These are phyloP conservation scores for Salvia rosmarinus DNA, from an alignment of 257 asterid species.

Conservation along the genomic window DNA sequence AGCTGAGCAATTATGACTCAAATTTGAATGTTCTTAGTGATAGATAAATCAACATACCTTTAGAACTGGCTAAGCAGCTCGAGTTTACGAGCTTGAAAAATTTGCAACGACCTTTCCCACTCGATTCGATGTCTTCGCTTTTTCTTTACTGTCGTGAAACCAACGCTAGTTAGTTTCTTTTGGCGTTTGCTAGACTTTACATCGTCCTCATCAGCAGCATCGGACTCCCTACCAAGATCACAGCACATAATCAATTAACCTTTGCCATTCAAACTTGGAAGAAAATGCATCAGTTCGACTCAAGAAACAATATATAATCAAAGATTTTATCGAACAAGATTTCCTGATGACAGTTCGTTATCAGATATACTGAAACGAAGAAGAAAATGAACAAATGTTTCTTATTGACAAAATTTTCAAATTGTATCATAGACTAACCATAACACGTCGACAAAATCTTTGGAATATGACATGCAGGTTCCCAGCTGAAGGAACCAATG, in stretches of 20 bases:
- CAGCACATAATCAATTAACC: constrained; percentile 13
- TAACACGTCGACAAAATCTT: constrained; percentile 67
- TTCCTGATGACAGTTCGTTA: neutral
- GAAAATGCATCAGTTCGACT: neutral
- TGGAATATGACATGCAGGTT: constrained; percentile 77
- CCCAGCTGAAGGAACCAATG: constrained; percentile 97
- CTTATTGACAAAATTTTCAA: neutral
- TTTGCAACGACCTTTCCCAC: constrained; percentile 84
- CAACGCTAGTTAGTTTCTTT: constrained; percentile 64
- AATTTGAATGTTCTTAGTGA: neutral
- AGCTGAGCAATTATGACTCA: neutral
- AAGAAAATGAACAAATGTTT: neutral
- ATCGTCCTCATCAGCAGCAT: constrained; percentile 62
- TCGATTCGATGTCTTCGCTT: constrained; percentile 84
- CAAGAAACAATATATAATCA: constrained; percentile 1
- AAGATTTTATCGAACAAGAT: neutral
- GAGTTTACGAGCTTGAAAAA: constrained; percentile 93
- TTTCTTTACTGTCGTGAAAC: constrained; percentile 61
- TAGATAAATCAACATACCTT: constrained; percentile 25
- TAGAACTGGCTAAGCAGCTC: constrained; percentile 71
- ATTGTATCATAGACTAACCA: constrained; percentile 58
- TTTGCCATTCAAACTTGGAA: neutral
- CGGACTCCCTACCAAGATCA: constrained; percentile 66
- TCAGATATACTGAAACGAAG: constrained; percentile 17
- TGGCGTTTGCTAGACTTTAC: constrained; percentile 65